Evolutionary conservation across 2,329 filamentous ascomycete genomes (phyloP).

Genomic region (Alternaria dauci): DNA sequence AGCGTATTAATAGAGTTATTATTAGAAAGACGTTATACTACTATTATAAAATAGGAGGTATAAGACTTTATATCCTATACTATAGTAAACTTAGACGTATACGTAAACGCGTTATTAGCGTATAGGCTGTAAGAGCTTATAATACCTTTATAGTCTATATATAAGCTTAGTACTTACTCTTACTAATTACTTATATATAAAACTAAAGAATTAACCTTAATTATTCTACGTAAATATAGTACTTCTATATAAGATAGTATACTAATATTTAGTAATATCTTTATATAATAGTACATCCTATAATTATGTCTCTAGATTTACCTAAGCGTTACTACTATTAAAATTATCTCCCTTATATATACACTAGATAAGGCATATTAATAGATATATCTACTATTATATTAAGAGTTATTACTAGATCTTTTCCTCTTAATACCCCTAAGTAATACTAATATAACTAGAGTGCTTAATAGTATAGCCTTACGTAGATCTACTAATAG

Average conservation of each 20-base stretch:
- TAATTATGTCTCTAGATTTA: not conserved
- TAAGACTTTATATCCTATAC: not conserved
- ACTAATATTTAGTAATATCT: no score
- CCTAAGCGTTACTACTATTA: no score
- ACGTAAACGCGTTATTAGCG: no score
- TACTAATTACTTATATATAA: not conserved
- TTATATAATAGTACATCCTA: not conserved
- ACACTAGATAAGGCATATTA: no score
- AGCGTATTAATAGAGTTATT: not conserved
- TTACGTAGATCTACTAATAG: conserved; percentile 12
- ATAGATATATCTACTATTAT: no score
- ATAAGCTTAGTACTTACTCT: not conserved
- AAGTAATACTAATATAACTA: not conserved
- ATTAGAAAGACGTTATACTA: not conserved
- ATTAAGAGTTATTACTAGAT: not conserved
- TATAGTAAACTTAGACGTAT: no score
- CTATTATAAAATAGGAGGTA: not conserved
- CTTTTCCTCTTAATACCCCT: conserved; percentile 11
- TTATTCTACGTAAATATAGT: not conserved
- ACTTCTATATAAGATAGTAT: not conserved
- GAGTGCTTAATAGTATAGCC: conserved; percentile 7
- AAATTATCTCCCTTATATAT: no score
- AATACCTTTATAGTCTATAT: no score
- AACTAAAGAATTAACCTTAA: not conserved
- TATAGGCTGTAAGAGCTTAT: no score